Base-by-base conservation (phyloP, 805 yeast genomes). In the Diddensiella caesifluorescens region DNA sequence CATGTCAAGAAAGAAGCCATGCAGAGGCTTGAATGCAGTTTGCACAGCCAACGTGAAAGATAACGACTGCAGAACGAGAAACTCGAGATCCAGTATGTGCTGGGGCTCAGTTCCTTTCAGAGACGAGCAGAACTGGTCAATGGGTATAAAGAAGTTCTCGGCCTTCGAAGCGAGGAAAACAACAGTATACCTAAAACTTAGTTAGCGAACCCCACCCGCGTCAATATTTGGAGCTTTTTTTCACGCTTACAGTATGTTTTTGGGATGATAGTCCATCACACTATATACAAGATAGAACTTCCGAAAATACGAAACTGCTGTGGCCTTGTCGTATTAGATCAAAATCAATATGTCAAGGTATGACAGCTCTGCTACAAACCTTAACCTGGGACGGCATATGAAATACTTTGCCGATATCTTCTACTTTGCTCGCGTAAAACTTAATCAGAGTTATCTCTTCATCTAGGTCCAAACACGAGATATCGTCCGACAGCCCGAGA, bases 1-100 rank as follows among this genome's bases (percentile, higher is more conserved):
- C 49, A 89, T 75, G 62, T 92, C 99, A 35, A 90, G 73, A 62
- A 83, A 90, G 59, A 90, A 89, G 18, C 99, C 99, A 60, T 89
- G 92, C n/a, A 92, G 63, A 0, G 97, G 87, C 48, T 82, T 71
- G 62, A 76, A 81, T 2, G 97, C 94, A 63, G 87, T 96, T 60
- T 90, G 97, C 6, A 83, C 90, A 48, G 80, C 59, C 38, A 92
- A 66, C 0, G 95, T 82, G 62, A 92, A 92, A 46, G 78, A 70
- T 53, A 92, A 67, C 6, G 85, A 72, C 61, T 78, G 85, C 41
- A 89, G 64, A 3, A 92, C 72, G 33, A 71, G 68, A 57, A 87
- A 92, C 63, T 92, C 99, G 42, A 86, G 69, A 46, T 80, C 81
- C 41, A 90, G 63, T 23, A 92, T 79, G 19, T 71, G 74, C 13